Evolutionary conservation across 1,139 yeast genomes (phyloP), one percentile per base, ranked within the genome.

Genomic region (Zygotorulaspora mrakii): DNA sequence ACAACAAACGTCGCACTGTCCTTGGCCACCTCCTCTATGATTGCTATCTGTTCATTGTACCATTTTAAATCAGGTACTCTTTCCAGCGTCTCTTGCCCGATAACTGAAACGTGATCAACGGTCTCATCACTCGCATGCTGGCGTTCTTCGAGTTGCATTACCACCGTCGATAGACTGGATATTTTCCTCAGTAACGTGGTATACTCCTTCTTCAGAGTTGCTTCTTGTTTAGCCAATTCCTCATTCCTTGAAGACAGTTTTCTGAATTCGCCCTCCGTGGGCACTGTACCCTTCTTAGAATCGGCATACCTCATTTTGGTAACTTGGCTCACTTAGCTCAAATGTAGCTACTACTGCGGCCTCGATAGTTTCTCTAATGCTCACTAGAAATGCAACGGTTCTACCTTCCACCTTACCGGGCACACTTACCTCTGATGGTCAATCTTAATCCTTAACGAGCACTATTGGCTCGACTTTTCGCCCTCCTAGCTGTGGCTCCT

Each of bases 131-230:
- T 28, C 2, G 31, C 29, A 2, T 43, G 41, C 3, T 45, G 28
- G 9, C 13, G n/a, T 10, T n/a, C 27, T 6, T 55, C 62, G 14
- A 55, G 31, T 17, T 50, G 46, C 29, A 48, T 50, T 22, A 61
- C 36, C 10, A 57, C 53, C 6, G 52, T 30, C n/a, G 46, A 40
- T 4, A 60, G 33, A 40, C 62, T 57, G 3, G 59, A 53, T n/a
- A 53, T 44, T 40, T 61, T 61, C 33, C 65, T 50, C 25, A 58
- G 46, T 18, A 61, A 37, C 1, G 62, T 58, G 4, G 63, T 57
- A 23, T 56, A 59, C 29, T 58, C 63, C 34, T 53, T 55, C 39
- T 46, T 48, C 18, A 59, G 40, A 12, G 60, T 52, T 3, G 45
- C 39, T 25, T 58, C 58, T 32, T 61, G 65, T 42, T 58, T 59